These are phyloP conservation scores for Turnera subulata DNA, from an alignment of 345 rosid species.

Conservation along the genomic window DNA sequence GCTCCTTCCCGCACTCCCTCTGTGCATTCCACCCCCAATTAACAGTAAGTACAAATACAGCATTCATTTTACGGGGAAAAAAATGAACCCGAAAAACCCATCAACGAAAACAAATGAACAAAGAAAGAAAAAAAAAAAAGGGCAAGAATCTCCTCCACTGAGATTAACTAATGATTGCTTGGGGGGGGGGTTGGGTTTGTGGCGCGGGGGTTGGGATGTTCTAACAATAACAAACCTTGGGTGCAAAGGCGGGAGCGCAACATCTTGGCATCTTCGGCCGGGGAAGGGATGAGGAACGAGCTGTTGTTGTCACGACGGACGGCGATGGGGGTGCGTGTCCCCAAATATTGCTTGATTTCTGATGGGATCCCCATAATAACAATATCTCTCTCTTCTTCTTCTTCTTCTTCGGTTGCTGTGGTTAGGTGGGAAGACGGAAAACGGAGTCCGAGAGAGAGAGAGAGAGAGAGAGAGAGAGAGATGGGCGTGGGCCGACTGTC, in stretches of 20 bases:
- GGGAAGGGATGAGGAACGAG: slow-evolving; percentile 21
- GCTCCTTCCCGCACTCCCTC: slow-evolving; percentile 58
- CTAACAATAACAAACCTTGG: slow-evolving; percentile 29
- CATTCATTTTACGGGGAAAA: not conserved
- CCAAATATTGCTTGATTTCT: slow-evolving; percentile 10
- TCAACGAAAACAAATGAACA: not conserved
- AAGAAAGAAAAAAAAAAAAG: not conserved
- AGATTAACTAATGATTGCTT: too few relatives aligned
- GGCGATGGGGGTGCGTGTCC: not conserved
- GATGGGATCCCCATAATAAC: slow-evolving; percentile 19
- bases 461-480: too few relatives aligned
- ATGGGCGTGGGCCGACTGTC: too few relatives aligned
- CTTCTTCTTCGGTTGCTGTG: too few relatives aligned
- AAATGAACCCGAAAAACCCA: not conserved
- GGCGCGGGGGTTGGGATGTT: too few relatives aligned
- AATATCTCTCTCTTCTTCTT: too few relatives aligned
- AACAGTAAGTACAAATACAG: not conserved
- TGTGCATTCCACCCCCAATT: slow-evolving; percentile 41
- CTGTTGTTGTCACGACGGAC: not conserved
- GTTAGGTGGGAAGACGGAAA: too few relatives aligned
- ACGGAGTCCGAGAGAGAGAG: too few relatives aligned
- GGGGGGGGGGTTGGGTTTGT: too few relatives aligned
- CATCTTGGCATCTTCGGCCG: slow-evolving; percentile 22
- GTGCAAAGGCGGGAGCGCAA: slow-evolving; percentile 18
- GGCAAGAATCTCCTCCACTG: too few relatives aligned